Base-by-base conservation (phyloP, 495 filamentous ascomycete genomes). In the Letharia columbiana region DNA sequence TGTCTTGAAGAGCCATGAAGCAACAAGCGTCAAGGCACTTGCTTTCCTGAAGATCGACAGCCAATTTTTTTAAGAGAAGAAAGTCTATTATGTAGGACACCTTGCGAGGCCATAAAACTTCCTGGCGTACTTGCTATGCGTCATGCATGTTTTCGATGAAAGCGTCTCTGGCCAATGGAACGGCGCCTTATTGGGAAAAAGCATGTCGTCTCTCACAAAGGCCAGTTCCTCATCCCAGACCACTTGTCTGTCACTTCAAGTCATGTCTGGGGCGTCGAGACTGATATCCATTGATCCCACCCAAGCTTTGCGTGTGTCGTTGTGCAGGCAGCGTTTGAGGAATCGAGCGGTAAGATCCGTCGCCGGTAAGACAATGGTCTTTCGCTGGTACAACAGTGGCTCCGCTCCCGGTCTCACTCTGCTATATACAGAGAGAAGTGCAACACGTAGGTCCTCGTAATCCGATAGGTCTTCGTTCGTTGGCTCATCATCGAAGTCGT, bases 81-180 rank as follows among this genome's bases (percentile, higher is more conserved):
- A 35, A 5, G 11, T 49, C 31, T 6, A 52, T 2, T 10, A 62
- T 20, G 44, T 62, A 62, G 37, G 42, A 62, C 35, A 33, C 23
- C 20, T 62, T 49, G 18, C 61, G 44, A 37, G 61, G 61, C 61
- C 61, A 62, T 15, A 62, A 44, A 10, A 45, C 15, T 37, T 11
- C 61, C 17, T 50, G 44, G 61, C 33, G 61, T 9, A 6, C 1
- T 2, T 11, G 45, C 44, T 50, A 62, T 33, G 44, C 42, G 11
- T 10, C 31, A 37, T 62, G 61, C 28, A 62, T 33, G 1, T 33
- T 18, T 12, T 49, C 39, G 4, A 31, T 10, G 12, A 62, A 49
- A 44, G 41, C 58, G n/a, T 40, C 58, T 42, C 41, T 39, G 37
- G 37, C 37, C 37, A 1, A 5, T 40, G 37, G 20, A 44, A 20